Conservation (phyloP, 202 grass and related monocot species). For the Miscanthus sacchariflorus region DNA sequence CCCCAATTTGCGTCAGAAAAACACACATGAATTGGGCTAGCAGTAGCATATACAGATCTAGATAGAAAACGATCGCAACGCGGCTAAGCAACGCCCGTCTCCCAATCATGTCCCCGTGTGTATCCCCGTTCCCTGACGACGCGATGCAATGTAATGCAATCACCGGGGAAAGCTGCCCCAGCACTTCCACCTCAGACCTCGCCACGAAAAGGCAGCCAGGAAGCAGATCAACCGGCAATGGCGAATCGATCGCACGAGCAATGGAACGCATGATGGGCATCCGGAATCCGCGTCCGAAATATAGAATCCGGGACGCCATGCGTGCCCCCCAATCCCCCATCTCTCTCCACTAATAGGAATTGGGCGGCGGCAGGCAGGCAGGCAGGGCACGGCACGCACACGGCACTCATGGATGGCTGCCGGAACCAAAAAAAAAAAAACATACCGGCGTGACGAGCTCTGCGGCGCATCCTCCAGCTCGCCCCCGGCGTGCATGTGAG, state of each 20-base stretch:
- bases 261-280: slow-evolving; percentile 39
- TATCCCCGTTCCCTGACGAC: not conserved
- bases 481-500: slow-evolving; percentile 57
- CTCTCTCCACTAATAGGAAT: not conserved
- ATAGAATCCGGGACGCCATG: slow-evolving; percentile 9
- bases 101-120: not conserved
- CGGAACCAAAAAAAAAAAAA: slow-evolving; percentile 28
- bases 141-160: not conserved
- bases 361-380: not conserved
- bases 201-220: not conserved
- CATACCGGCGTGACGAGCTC: slow-evolving; percentile 60
- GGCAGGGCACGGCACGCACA: too few relatives aligned
- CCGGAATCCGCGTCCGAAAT: slow-evolving; percentile 2
- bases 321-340: not conserved
- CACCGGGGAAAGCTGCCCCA: slow-evolving; percentile 12
- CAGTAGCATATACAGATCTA: not conserved
- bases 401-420: slow-evolving; percentile 18
- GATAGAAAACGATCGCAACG: not conserved
- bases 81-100: not conserved
- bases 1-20: slow-evolving; percentile 11
- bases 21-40: slow-evolving; percentile 5
- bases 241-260: slow-evolving; percentile 23
- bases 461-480: slow-evolving; percentile 10
- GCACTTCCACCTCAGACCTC: slow-evolving; percentile 16
- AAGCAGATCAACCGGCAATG: not conserved